Evolutionary conservation across 768 basidiomycete genomes (phyloP), one percentile per base, ranked within the genome.

Genomic region (Rubroboletus satanas): DNA sequence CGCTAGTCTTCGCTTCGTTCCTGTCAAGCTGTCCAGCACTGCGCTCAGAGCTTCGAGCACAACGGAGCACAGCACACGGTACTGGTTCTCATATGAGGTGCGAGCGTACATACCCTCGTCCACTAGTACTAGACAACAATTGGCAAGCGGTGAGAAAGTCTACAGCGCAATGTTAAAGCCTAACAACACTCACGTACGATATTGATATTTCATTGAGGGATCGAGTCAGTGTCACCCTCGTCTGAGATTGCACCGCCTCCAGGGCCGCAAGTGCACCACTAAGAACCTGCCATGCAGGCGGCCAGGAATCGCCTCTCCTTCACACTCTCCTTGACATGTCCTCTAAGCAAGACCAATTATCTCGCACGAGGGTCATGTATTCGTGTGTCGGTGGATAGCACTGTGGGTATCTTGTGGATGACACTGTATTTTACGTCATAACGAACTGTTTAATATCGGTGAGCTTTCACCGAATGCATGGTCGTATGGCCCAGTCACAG

Each of bases 61-160:
- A 4, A 26, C 26, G 26, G 26, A 26, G 26, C 3, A 3, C 59
- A 44, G 36, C 36, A 21, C 21, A 21, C 21, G 31, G 21, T 42
- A 33, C 37, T 17, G 29, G 48, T 45, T 47, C 5, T 51, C 45
- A 29, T 51, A 39, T n/a, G 12, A 39, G n/a, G 15, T 41, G 33
- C 35, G 52, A 38, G 41, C 21, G 17, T n/a, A 46, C 38, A 44
- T 46, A 7, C 32, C 31, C 36, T 44, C 26, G 17, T 23, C 51
- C 35, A 26, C n/a, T 37, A n/a, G n/a, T 28, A 23, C 23, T 29
- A 23, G 29, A 29, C 38, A 36, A 47, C 41, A 32, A 38, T 36
- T n/a, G n/a, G n/a, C 54, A 65, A 52, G 54, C 56, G 62, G 58
- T 63, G 66, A 57, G 55, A 68, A 56, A 49, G 44, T 45, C 29